Conservation (phyloP, 176 grass and related monocot species). For the Oryza punctata region DNA sequence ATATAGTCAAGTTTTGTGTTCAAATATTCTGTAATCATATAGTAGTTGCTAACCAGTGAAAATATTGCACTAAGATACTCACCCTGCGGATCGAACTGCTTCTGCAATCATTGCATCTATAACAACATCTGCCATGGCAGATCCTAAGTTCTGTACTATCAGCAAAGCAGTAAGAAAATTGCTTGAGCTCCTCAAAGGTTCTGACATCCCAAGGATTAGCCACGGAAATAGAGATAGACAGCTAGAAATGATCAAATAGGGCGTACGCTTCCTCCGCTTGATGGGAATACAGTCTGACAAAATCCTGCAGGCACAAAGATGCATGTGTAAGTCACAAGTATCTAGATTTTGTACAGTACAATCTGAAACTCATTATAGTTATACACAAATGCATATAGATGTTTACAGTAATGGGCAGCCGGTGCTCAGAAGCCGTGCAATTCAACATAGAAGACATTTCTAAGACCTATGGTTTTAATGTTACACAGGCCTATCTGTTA, state of each 20-base stretch:
- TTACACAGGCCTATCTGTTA: background rate
- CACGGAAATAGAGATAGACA: constrained; percentile 65
- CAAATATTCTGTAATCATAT: background rate
- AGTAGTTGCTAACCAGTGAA: constrained; percentile 12
- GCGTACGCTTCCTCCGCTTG: constrained; percentile 58
- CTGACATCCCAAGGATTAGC: constrained; percentile 59
- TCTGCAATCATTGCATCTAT: constrained; percentile 87
- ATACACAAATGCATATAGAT: background rate
- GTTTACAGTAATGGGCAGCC: background rate
- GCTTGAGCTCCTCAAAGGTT: constrained; percentile 55
- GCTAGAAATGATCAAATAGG: constrained; percentile 76
- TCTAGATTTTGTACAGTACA: background rate
- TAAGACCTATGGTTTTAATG: background rate
- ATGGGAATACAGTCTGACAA: constrained; percentile 80
- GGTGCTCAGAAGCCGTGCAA: background rate
- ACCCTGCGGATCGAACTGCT: constrained; percentile 66
- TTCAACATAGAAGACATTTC: background rate
- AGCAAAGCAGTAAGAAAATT: constrained; percentile 60
- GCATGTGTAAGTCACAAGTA: constrained; percentile 2
- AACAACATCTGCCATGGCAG: constrained; percentile 83
- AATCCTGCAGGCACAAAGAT: constrained; percentile 49
- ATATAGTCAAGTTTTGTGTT: constrained; percentile 10
- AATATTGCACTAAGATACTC: constrained; percentile 21
- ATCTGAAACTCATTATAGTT: background rate
- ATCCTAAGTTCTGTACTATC: constrained; percentile 70